Base-by-base conservation (phyloP, 2,329 filamentous ascomycete genomes). In the Colletotrichum neosansevieriae region DNA sequence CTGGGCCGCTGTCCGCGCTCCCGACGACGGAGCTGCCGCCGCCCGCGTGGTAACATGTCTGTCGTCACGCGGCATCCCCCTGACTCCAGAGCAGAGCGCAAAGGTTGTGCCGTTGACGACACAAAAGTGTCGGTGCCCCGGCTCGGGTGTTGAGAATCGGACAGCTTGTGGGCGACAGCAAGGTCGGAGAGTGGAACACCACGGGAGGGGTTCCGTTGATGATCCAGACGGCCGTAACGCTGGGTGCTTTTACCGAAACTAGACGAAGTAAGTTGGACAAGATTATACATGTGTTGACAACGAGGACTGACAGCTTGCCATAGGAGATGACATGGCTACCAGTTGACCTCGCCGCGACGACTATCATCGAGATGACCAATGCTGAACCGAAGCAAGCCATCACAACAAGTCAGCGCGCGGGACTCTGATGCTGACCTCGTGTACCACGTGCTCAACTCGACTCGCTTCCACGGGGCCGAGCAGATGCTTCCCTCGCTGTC, bases 371-470 rank as follows among this genome's bases (percentile, higher is more conserved):
- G n/a, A n/a, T n/a, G n/a, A n/a, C n/a, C n/a, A n/a, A n/a, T n/a
- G n/a, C n/a, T n/a, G n/a, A n/a, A n/a, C n/a, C n/a, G n/a, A n/a
- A n/a, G n/a, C n/a, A n/a, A n/a, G n/a, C n/a, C n/a, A n/a, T n/a
- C n/a, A n/a, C n/a, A n/a, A n/a, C n/a, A n/a, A n/a, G n/a, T n/a
- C n/a, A n/a, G n/a, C n/a, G n/a, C n/a, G n/a, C n/a, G 54, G 2
- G 40, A 51, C 9, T 15, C 40, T 5, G 58, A 67, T 15, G 11
- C 57, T 1, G 71, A 76, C 1, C 71, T 78, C 0, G 79, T 88
- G 9, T 86, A 83, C 64, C 84, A 88, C 63, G 76, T 90, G 15
- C 78, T 84, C 13, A 88, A 88, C 63, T 80, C 81, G 0, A 75
- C 72, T 6, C 75, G 77, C 0, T 82, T 86, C 70, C 78, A 82